Evolutionary conservation across 2,329 filamentous ascomycete species (phyloP).

Genomic region (Trichophaea hybrida): DNA sequence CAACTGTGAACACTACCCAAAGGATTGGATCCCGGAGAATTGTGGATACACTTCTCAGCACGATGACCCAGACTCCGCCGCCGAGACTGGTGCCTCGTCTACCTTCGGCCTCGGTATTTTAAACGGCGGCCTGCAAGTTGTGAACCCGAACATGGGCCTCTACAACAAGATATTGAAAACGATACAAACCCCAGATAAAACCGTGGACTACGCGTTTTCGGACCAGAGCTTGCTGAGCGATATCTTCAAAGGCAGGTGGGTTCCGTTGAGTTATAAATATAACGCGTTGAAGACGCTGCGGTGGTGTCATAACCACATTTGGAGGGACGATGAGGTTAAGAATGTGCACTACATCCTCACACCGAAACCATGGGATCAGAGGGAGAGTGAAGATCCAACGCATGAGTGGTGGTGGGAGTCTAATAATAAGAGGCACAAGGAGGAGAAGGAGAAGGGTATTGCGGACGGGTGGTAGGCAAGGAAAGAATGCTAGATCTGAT

Average conservation of each 20-base stretch:
- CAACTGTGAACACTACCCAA: slow-evolving; percentile 62
- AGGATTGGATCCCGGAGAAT: slow-evolving; percentile 47
- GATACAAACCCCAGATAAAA: slow-evolving; percentile 37
- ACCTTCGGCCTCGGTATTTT: slow-evolving; percentile 37
- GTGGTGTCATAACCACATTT: slow-evolving; percentile 41
- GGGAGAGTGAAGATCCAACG: slow-evolving; percentile 38
- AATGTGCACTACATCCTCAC: slow-evolving; percentile 48
- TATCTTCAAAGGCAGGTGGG: slow-evolving; percentile 43
- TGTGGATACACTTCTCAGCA: slow-evolving; percentile 47
- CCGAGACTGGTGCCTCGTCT: slow-evolving; percentile 35
- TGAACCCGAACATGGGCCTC: slow-evolving; percentile 38
- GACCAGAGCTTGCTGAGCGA: slow-evolving; percentile 46
- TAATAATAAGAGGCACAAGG: slow-evolving; percentile 35
- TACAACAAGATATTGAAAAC: slow-evolving; percentile 40
- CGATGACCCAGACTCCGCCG: slow-evolving; percentile 35
- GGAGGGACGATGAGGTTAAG: slow-evolving; percentile 45
- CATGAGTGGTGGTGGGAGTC: slow-evolving; percentile 44
- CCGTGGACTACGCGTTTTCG: slow-evolving; percentile 40
- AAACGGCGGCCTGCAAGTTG: slow-evolving; percentile 45
- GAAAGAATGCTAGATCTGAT: neutral
- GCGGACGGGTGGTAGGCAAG: slow-evolving; percentile 29
- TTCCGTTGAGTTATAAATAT: slow-evolving; percentile 45
- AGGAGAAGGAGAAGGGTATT: slow-evolving; percentile 34
- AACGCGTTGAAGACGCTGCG: slow-evolving; percentile 50
- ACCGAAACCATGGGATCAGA: slow-evolving; percentile 48